Evolutionary conservation across 441 rosid species (phyloP), one percentile per base, ranked within the genome.

Genomic region (Eruca vesicaria): DNA sequence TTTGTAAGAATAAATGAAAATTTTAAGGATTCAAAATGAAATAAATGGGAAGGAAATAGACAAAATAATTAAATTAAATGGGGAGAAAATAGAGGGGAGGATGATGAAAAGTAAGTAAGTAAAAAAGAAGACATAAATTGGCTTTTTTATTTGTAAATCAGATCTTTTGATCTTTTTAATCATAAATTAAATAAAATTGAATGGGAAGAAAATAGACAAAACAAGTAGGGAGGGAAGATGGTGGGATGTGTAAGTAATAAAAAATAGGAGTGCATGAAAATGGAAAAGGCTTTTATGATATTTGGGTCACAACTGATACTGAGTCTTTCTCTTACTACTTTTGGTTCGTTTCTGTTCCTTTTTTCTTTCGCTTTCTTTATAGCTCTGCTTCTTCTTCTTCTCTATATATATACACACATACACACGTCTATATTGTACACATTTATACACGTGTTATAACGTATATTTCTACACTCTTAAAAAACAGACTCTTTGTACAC

Each of bases 341-440:
- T 76, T 62, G 73, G 79, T 55, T 71, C 65, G 80, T 79, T 69
- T 81, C 58, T 75, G 23, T 68, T 73, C 53, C 43, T 78, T 73
- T 76, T 76, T 74, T 57, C 78, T 60, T 67, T 68, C 48, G 5
- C 58, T 71, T 64, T 52, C 52, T 58, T 63, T 57, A 71, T 43
- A 8, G 6, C 67, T 65, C 74, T 69, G 38, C 56, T 19, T 29
- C 33, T 20, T 35, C 33, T 20, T 35, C 60, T 45, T 75, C 60
- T 55, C 56, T 36, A 6, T 19, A 0, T 38, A 0, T 31, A 15
- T 14, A 60, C 16, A 15, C 26, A 60, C 16, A 60, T 6, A 9
- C 16, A 52, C 29, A 60, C 61, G 38, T 58, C 7, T 14, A 16
- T 1, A 32, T 65, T 26, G 50, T 73, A 66, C 15, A 23, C 20